Evolutionary conservation across 495 filamentous ascomycete species (phyloP).

Genomic region (Penicillium fimorum): DNA sequence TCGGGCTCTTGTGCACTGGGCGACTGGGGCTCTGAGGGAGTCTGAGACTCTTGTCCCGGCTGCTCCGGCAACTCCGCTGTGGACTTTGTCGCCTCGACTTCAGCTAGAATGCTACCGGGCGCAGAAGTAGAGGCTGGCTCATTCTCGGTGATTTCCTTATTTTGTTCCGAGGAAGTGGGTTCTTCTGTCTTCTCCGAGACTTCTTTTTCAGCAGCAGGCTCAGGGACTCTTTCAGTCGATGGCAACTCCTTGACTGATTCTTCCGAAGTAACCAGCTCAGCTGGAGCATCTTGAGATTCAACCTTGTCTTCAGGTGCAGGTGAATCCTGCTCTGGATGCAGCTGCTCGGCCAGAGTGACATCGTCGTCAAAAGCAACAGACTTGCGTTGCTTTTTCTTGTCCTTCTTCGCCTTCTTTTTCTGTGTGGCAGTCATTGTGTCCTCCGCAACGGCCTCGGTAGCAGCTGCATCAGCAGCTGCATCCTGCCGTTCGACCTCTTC

Average conservation of each 20-base stretch:
- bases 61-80: background rate
- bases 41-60: background rate
- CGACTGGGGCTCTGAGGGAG: slow-evolving; percentile 12
- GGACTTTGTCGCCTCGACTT: slow-evolving; percentile 2
- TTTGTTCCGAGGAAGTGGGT: background rate
- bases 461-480: slow-evolving; percentile 3
- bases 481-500: background rate
- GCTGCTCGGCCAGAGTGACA: slow-evolving; percentile 12
- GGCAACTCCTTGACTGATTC: slow-evolving; percentile 2
- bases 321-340: slow-evolving; percentile 10
- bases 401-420: slow-evolving; percentile 12
- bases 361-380: slow-evolving; percentile 22
- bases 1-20: slow-evolving; percentile 13
- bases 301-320: background rate
- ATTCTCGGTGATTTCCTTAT: slow-evolving; percentile 3
- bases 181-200: background rate
- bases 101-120: background rate
- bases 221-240: background rate
- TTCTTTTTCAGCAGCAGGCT: background rate
- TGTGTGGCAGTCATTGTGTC: slow-evolving; percentile 27
- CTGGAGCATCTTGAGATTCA: slow-evolving; percentile 2
- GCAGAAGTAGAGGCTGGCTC: background rate
- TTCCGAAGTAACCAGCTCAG: background rate
- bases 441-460: slow-evolving; percentile 8
- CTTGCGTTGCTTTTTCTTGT: slow-evolving; percentile 30